Base-by-base conservation (phyloP, 163 green algal genomes). In the Chlorella variabilis region DNA sequence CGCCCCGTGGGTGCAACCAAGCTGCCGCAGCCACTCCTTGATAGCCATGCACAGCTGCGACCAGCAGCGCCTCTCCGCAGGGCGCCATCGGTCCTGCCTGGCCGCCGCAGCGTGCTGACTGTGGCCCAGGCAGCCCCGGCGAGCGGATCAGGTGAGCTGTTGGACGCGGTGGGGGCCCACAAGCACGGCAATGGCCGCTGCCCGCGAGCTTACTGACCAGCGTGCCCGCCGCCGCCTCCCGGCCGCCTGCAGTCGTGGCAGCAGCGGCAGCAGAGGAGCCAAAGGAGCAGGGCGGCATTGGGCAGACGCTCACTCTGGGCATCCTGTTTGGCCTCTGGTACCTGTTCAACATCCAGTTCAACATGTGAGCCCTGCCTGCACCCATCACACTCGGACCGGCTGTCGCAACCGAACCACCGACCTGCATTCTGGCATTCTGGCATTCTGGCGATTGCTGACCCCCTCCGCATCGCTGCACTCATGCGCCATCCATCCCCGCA, bases 261-360 rank as follows among this genome's bases (percentile, higher is more conserved):
- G 54, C 73, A 42, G 54, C n/a, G n/a, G n/a, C 73, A 61, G 73
- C 54, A 15, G 45, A 54, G 11, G 45, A 11, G 15, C 45, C 45
- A 54, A 54, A 54, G 15, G 45, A 70, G 73, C 56, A 51, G 73
- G 38, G 56, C 27, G 59, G 73, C 36, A 36, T 29, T 34, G 69
- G 48, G n/a, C 77, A 29, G 4, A 61, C 90, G 6, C 45, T 92
- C 5, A 42, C 88, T 8, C 84, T 97, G 18, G 92, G 91, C 18
- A 41, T 70, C 0, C 86, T 97, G 38, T 97, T 97, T 66, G 93
- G 68, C 5, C 69, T 88, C 4, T 97, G 94, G 94, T 97, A 97
- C 73, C 75, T 89, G 0, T 95, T 94, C 84, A 97, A 97, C 85
- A 97, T 95, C 69, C 95, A 90, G 81, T 97, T 97, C 91, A 97